These are phyloP conservation scores for Curvularia eragrostidis DNA, from an alignment of 2,329 filamentous ascomycete genomes.

Conservation along the genomic window DNA sequence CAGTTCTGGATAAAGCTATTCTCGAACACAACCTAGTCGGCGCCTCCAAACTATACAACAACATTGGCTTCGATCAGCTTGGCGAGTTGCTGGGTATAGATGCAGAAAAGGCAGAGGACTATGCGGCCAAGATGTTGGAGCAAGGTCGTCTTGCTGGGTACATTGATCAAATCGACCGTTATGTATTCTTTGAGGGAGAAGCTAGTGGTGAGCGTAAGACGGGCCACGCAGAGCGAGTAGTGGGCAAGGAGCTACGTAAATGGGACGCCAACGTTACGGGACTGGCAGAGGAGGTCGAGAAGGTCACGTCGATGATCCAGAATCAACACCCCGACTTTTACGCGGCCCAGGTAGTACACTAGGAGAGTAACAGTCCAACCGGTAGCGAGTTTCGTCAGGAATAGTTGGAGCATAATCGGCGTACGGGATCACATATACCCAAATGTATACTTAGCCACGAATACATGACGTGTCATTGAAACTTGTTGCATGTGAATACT, in stretches of 20 bases:
- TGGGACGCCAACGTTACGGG: slow-evolving; percentile 92
- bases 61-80: slow-evolving; percentile 69
- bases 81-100: slow-evolving; percentile 79
- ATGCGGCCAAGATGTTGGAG: slow-evolving; percentile 94
- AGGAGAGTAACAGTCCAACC: slow-evolving; percentile 5
- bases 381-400: background rate
- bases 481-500: background rate
- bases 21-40: slow-evolving; percentile 95
- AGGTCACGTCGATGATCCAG: slow-evolving; percentile 80
- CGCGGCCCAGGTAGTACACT: slow-evolving; percentile 51
- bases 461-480: background rate
- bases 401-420: slow-evolving; percentile 8
- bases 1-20: slow-evolving; percentile 90
- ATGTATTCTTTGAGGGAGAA: slow-evolving; percentile 87
- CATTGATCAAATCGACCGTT: slow-evolving; percentile 90
- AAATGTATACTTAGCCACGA: slow-evolving; percentile 12
- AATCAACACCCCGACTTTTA: slow-evolving; percentile 73
- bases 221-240: slow-evolving; percentile 63
- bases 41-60: slow-evolving; percentile 67
- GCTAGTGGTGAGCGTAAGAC: slow-evolving; percentile 73
- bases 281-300: slow-evolving; percentile 87
- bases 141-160: slow-evolving; percentile 85
- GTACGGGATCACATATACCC: slow-evolving; percentile 12
- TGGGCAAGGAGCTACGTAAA: slow-evolving; percentile 75
- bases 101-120: slow-evolving; percentile 83